Evolutionary conservation across 176 grass and related monocot genomes (phyloP), one percentile per base, ranked within the genome.

Genomic region (Aechmea fasciata): DNA sequence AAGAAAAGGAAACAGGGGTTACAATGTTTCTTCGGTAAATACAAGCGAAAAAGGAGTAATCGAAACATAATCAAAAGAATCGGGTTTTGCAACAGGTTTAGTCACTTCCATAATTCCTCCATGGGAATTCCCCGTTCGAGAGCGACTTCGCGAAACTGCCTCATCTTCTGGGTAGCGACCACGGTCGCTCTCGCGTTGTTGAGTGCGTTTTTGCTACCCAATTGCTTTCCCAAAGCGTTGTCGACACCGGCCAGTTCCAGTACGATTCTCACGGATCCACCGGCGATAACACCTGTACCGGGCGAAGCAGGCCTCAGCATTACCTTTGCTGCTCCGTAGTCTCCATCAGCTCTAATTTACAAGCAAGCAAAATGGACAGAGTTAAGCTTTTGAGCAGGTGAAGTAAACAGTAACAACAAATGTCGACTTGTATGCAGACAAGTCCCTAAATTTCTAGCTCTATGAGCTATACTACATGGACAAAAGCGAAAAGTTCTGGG

Each of bases 21-120:
- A 41, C 66, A 47, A 51, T 29, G 17, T 74, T 66, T 26, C 74
- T 59, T 70, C 65, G 8, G 9, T 61, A 15, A 22, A 10, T 17
- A 67, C 12, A 78, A 59, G 65, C 51, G 68, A 71, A 79, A 52
- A 68, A 28, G 52, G n/a, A 28, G 26, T 3, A 50, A 79, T 67
- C 47, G 14, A 66, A 74, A 70, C 17, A 54, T 25, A 57, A 71
- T 54, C 15, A 11, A 75, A 50, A 54, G 24, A 74, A 14, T 49
- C 28, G 10, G 24, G 53, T 48, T 20, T 41, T 6, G 33, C n/a
- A 3, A 8, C 13, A 49, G 1, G 41, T 26, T 47, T 66, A 20
- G 83, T 90, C 81, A 97, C 81, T 92, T 92, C 88, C 88, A 96
- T 67, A 97, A 54, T 23, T 97, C 86, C 69, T 92, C 81, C 83